Percentiles rank a stretch among this genome's conserved stretches.
These are phyloP conservation scores for Colletotrichum shisoi DNA, from an alignment of 2,329 filamentous ascomycete species.

Conservation along the genomic window DNA sequence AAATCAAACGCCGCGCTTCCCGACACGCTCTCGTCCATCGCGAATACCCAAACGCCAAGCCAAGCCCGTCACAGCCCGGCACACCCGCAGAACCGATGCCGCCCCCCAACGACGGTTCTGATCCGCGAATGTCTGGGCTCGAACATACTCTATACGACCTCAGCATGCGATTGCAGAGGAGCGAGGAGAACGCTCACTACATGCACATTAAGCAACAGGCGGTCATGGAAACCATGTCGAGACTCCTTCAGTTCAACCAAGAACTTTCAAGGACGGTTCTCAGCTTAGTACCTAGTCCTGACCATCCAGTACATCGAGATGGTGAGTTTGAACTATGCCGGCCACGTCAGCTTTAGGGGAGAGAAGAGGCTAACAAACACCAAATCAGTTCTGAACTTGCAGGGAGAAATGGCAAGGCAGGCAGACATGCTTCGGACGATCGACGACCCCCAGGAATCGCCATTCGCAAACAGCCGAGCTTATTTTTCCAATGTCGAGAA, in stretches of 20 bases:
- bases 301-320: conserved; percentile 81
- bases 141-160: conserved; percentile 87
- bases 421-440: conserved; percentile 63
- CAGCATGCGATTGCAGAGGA: conserved; percentile 75
- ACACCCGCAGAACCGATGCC: conserved; percentile 83
- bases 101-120: conserved; percentile 71
- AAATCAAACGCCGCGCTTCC: conserved; percentile 95
- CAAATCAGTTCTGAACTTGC: conserved; percentile 60
- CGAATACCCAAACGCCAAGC: conserved; percentile 83
- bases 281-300: conserved; percentile 75
- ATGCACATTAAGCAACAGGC: conserved; percentile 83
- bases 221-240: conserved; percentile 79
- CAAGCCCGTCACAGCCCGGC: conserved; percentile 77
- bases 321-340: conserved; percentile 62
- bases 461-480: conserved; percentile 69
- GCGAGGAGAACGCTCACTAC: conserved; percentile 82
- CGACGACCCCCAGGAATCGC: conserved; percentile 72
- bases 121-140: conserved; percentile 75
- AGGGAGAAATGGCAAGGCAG: conserved; percentile 69
- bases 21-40: conserved; percentile 91
- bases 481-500: conserved; percentile 75
- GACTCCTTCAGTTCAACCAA: conserved; percentile 78
- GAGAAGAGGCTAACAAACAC: conserved; percentile 11
- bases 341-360: not conserved
- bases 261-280: conserved; percentile 81